These are phyloP conservation scores for Leucoagaricus sp. DNA, from an alignment of 1,284 basidiomycete genomes.

Conservation along the genomic window DNA sequence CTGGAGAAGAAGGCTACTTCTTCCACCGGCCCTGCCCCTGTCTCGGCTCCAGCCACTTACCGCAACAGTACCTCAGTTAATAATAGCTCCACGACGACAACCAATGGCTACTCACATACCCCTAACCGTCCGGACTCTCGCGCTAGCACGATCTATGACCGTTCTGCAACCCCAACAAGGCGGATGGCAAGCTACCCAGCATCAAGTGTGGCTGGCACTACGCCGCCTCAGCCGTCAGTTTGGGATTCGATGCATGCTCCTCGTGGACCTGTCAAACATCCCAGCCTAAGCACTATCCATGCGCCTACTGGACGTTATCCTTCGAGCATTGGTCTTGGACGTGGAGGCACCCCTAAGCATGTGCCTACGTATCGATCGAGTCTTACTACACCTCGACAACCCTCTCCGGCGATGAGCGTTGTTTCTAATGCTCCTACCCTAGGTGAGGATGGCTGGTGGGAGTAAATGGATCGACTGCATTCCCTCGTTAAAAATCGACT, in stretches of 20 bases:
- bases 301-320: slow-evolving; percentile 38
- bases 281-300: slow-evolving; percentile 26
- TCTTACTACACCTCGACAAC: slow-evolving; percentile 33
- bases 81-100: slow-evolving; percentile 15
- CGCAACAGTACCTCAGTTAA: too few relatives aligned
- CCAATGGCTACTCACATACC: slow-evolving; percentile 39
- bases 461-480: slow-evolving; percentile 34
- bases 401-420: slow-evolving; percentile 73
- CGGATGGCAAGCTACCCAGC: slow-evolving; percentile 27
- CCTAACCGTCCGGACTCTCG: slow-evolving; percentile 69
- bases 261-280: slow-evolving; percentile 28
- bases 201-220: slow-evolving; percentile 33
- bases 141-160: slow-evolving; percentile 57
- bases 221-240: slow-evolving; percentile 57
- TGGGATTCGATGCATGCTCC: slow-evolving; percentile 80
- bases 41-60: slow-evolving; percentile 26
- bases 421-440: slow-evolving; percentile 71
- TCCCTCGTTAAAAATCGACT: slow-evolving; percentile 17
- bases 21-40: slow-evolving; percentile 24
- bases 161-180: slow-evolving; percentile 34
- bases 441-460: slow-evolving; percentile 77
- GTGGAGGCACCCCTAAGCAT: slow-evolving; percentile 40
- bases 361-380: slow-evolving; percentile 31
- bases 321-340: slow-evolving; percentile 24
- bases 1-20: slow-evolving; percentile 26